Evolutionary conservation across 352 stramenopile species (phyloP).

Genomic region (Phytophthora ramorum): DNA sequence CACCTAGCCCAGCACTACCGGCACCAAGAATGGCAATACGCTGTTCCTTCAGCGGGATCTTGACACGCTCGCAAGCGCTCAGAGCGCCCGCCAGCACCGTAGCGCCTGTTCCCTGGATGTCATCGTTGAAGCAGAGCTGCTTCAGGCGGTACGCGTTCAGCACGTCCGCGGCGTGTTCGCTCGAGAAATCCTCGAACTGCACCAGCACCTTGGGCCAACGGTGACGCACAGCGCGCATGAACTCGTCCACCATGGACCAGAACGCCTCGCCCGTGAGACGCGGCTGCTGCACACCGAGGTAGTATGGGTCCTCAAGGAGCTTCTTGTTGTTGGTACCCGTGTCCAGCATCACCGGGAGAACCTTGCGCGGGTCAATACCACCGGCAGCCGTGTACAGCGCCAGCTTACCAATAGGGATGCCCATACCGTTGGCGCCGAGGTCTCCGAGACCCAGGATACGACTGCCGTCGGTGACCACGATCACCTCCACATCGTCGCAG

Average conservation of each 20-base stretch:
- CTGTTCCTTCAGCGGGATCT: constrained; percentile 92
- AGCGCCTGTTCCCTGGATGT: constrained; percentile 98
- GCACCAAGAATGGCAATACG: constrained; percentile 96
- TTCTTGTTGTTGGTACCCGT: constrained; percentile 97
- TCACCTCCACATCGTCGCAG: constrained; percentile 96
- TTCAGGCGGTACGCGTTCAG: constrained; percentile 96
- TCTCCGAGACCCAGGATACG: constrained; percentile 97
- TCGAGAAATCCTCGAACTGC: constrained; percentile 98
- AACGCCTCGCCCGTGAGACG: constrained; percentile 93
- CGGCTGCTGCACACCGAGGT: constrained; percentile 93
- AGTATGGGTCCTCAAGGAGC: constrained; percentile 94
- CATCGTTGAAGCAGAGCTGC: constrained; percentile 97
- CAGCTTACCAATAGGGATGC: constrained; percentile 97
- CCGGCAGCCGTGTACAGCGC: constrained; percentile 95
- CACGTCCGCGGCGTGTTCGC: constrained; percentile 88
- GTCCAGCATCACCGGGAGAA: constrained; percentile 96
- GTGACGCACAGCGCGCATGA: constrained; percentile 83
- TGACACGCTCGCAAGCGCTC: constrained; percentile 73
- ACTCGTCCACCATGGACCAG: constrained; percentile 96
- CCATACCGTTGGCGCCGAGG: constrained; percentile 97
- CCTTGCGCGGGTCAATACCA: constrained; percentile 94
- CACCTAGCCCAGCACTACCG: constrained; percentile 94
- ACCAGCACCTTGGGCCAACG: constrained; percentile 95
- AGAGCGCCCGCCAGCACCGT: constrained; percentile 93
- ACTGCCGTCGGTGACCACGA: constrained; percentile 97